Base-by-base conservation (phyloP, 2,329 filamentous ascomycete genomes). In the Blastomyces silverae region DNA sequence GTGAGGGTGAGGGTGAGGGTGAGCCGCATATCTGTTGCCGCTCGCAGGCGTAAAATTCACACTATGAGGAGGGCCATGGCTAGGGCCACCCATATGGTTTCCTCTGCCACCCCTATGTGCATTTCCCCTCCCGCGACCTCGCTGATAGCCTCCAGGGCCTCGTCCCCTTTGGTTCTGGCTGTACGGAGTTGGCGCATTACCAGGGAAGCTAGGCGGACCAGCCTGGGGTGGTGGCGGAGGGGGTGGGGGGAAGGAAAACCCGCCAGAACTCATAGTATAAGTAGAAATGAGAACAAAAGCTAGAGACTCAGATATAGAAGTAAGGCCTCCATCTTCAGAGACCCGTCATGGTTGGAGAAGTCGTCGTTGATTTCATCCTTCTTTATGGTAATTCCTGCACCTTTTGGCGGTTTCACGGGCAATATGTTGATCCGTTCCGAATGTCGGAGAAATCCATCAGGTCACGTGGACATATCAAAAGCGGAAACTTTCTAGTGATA, bases 211-310 rank as follows among this genome's bases (percentile, higher is more conserved):
- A 6, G 28, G 13, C 62, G 62, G 65, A 63, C 63, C 65, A n/a
- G 71, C 20, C 37, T 58, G 63, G 10, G 76, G 76, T 48, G 77
- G 77, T 46, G 78, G 79, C 28, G 79, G 79, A 22, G 79, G 79
- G 44, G 79, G 79, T 25, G 78, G 78, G 65, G 79, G 79, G 68
- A 80, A 81, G 53, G 78, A 76, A 70, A 80, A 80, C 34, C 75
- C 76, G 71, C 78, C 75, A 62, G 77, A 72, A 69, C 71, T 74
- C 76, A 79, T 79, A 63, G 64, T 71, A 67, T 17, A 56, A 39
- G 37, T 4, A 31, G 42, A 2, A 48, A n/a, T 48, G 17, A 1
- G n/a, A 31, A 31, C 22, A 3, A 34, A 48, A 34, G 6, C 42
- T 61, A 61, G 48, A 25, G 7, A 22, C 22, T 20, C 15, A 28